Conservation (phyloP, 2,329 filamentous ascomycete genomes). For the Nothophaeocryptopus gaeumannii region DNA sequence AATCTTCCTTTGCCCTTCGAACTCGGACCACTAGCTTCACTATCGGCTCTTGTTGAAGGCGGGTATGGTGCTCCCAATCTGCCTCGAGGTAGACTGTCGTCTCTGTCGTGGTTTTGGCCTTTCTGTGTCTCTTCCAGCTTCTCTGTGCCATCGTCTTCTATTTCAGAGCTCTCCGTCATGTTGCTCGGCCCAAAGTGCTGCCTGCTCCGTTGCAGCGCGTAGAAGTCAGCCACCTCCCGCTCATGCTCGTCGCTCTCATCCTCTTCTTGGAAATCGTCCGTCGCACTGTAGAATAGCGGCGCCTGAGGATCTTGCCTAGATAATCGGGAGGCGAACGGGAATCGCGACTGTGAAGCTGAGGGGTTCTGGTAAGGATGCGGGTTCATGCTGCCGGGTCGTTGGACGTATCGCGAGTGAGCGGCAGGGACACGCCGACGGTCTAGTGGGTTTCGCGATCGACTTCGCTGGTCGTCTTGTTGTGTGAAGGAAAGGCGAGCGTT, state of each 20-base stretch:
- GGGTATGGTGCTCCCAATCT: conserved; percentile 38
- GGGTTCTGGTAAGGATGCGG: conserved; percentile 72
- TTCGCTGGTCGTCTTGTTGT: conserved; percentile 39
- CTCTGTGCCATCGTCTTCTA: conserved; percentile 61
- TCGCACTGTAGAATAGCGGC: conserved; percentile 88
- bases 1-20: conserved; percentile 64
- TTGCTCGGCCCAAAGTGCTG: conserved; percentile 82
- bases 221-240: conserved; percentile 88
- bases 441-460: conserved; percentile 48
- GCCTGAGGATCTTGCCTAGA: conserved; percentile 66
- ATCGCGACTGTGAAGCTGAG: conserved; percentile 68
- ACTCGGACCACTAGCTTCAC: conserved; percentile 43
- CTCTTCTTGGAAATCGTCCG: conserved; percentile 87
- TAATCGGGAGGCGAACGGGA: conserved; percentile 76
- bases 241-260: conserved; percentile 64
- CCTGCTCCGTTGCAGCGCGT: conserved; percentile 84
- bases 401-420: conserved; percentile 48
- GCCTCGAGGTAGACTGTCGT: conserved; percentile 38
- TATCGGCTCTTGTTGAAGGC: conserved; percentile 39
- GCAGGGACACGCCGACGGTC: conserved; percentile 43
- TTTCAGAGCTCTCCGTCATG: conserved; percentile 80
- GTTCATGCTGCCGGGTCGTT: conserved; percentile 51
- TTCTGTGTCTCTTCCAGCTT: conserved; percentile 39
- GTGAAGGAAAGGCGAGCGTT: conserved; percentile 82
- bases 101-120: conserved; percentile 39